A percentile compares a stretch with the other conserved stretches of the same genome.
These are phyloP conservation scores for Xylaria sp. DNA, from an alignment of 2,329 filamentous ascomycete genomes.

Conservation along the genomic window DNA sequence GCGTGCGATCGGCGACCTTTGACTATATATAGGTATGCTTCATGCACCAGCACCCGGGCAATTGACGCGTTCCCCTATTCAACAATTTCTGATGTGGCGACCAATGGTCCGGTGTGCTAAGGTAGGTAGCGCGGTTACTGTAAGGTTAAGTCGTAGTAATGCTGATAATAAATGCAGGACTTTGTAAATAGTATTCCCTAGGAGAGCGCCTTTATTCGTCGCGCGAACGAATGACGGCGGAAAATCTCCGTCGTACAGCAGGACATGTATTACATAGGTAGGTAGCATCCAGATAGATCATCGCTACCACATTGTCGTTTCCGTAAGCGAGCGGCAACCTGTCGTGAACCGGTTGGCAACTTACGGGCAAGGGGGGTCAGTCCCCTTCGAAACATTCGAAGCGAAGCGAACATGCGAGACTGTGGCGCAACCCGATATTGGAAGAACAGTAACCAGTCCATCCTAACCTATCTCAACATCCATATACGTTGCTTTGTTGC, in stretches of 20 bases:
- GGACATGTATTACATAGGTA: too few relatives aligned
- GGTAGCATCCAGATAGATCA: neutral
- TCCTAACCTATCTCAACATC: neutral
- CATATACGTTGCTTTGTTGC: neutral
- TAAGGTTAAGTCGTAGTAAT: too few relatives aligned
- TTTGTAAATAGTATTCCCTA: too few relatives aligned
- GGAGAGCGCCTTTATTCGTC: too few relatives aligned
- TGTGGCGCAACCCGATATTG: constrained; percentile 8
- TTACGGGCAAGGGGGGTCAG: neutral
- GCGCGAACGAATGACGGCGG: too few relatives aligned
- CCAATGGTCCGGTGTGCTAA: too few relatives aligned
- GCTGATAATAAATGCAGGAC: too few relatives aligned
- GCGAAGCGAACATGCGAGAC: constrained; percentile 3
- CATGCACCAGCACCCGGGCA: neutral
- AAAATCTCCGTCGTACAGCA: too few relatives aligned
- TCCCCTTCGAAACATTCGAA: neutral
- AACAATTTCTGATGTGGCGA: too few relatives aligned
- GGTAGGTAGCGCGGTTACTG: too few relatives aligned
- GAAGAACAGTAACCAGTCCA: neutral
- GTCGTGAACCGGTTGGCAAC: neutral
- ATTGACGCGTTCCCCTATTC: neutral
- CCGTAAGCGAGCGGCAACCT: neutral
- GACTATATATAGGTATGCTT: neutral
- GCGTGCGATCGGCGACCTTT: constrained; percentile 12
- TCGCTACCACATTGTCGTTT: neutral